Evolutionary conservation across 352 stramenopile species (phyloP).

Genomic region (Phytopythium sindhum): DNA sequence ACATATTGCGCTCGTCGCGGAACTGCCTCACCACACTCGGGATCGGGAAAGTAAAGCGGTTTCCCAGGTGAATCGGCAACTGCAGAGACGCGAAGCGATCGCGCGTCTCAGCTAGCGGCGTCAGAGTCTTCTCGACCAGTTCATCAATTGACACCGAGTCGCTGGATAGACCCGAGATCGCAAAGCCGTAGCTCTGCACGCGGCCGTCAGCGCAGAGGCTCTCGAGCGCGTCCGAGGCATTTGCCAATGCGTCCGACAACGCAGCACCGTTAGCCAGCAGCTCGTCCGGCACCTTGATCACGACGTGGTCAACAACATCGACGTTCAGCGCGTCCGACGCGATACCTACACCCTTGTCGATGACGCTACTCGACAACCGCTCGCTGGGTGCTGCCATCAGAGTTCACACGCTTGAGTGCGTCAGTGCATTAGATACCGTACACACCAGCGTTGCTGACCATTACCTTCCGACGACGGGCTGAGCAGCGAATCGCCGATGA

Average conservation of each 20-base stretch:
- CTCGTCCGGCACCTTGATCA: conserved; percentile 59
- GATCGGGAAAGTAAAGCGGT: conserved; percentile 25
- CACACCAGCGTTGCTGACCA: neutral
- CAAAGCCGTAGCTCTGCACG: conserved; percentile 69
- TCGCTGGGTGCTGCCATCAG: conserved; percentile 23
- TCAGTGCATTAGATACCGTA: neutral
- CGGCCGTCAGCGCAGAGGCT: conserved; percentile 33
- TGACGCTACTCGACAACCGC: conserved; percentile 32
- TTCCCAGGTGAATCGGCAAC: conserved; percentile 42
- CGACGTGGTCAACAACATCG: conserved; percentile 61
- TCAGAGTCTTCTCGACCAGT: conserved; percentile 44
- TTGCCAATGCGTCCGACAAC: conserved; percentile 30
- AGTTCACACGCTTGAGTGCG: neutral
- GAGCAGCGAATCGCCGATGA: conserved; percentile 55
- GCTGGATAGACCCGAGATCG: conserved; percentile 14
- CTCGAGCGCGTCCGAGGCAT: conserved; percentile 36
- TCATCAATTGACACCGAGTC: conserved; percentile 24
- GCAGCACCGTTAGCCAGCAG: conserved; percentile 14
- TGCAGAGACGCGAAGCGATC: conserved; percentile 63
- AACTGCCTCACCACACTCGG: conserved; percentile 36
- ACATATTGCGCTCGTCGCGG: conserved; percentile 36
- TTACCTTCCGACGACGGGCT: conserved; percentile 22
- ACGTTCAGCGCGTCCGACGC: conserved; percentile 50
- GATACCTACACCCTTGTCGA: conserved; percentile 46
- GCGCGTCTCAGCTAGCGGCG: conserved; percentile 36